Base-by-base conservation (phyloP, 1,284 basidiomycete genomes). In the Takashimella koratensis region DNA sequence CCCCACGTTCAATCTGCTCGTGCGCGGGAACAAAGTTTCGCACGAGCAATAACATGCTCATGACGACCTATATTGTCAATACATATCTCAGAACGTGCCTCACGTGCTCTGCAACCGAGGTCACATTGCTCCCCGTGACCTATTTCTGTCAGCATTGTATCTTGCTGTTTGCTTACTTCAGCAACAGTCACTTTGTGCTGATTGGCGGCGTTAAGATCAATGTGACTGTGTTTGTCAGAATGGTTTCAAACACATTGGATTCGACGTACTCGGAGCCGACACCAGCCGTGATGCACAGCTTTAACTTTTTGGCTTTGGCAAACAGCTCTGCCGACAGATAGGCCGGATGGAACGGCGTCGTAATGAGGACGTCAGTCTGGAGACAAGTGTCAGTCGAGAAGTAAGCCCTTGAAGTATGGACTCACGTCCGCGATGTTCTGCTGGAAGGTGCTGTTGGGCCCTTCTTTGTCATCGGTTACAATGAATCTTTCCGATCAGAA, bases 241-340 rank as follows among this genome's bases (percentile, higher is more conserved):
- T 4, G 10, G 10, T 48, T n/a, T 24, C 24, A 52, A 25, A 8
- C 45, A 40, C 30, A 39, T 45, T 47, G 43, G 21, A 53, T 51
- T 16, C 13, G 12, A 47, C 45, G 51, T 25, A 60, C 62, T 95
- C 93, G 26, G 90, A 93, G 12, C 92, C 92, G 45, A 97, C 92
- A 77, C 93, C 93, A 50, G 93, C 93, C 10, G 93, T 97, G 67
- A 96, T 83, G 69, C 88, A 91, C 59, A 95, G 77, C 79, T 93
- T 95, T 67, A 98, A 83, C 68, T 95, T 94, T 77, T 86, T 86
- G 36, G 93, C 90, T 81, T 88, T 79, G 44, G 65, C 81, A 63
- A 95, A 77, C 57, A 94, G 78, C 8, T 93, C 89, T 40, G 79
- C 81, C 5, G 90, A 93, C 56, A 94, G 83, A 77, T 96, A 95